Evolutionary conservation across 2,329 filamentous ascomycete genomes (phyloP), one percentile per base, ranked within the genome.

Genomic region (Verticillium zaregamsianum): DNA sequence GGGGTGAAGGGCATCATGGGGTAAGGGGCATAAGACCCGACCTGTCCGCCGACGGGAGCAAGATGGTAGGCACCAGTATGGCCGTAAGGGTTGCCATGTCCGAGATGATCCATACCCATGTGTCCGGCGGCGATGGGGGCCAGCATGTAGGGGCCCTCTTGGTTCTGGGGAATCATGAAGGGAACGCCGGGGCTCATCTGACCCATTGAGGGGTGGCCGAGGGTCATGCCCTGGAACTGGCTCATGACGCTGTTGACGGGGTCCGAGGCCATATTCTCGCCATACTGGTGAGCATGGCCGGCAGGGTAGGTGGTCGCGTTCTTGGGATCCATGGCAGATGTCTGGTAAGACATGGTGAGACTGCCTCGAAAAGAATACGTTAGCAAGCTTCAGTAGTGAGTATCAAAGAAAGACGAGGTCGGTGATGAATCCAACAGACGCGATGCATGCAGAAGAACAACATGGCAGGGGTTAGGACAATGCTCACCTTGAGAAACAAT

Each of bases 1-100:
- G 84, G 81, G 14, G 82, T 84, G 69, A 79, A 84, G 3, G 83
- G 83, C 68, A 83, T 70, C 49, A 82, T 71, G 11, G 74, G 70
- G 63, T 76, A 76, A 5, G 72, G 72, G 11, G 74, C 61, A 70
- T 66, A 72, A 68, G 65, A 67, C 66, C 62, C 68, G 71, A 69
- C 65, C 39, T 68, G 66, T n/a, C 66, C 64, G 57, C 73, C 74
- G 65, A 74, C 66, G 59, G 70, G 73, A 9, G 45, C 45, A 49
- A 49, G n/a, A 62, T 74, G 72, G 67, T 75, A 79, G 35, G 74
- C 72, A 58, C 73, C 71, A 32, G 71, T 70, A 59, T 75, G 76
- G 58, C 74, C 74, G 68, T 76, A 78, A 7, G 68, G 69, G 23
- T 59, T 52, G 32, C 45, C 25, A 40, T 64, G 64, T 17, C 60